phyloP scores from a whole-genome alignment of 1,284 basidiomycete genomes.

The Cerrena zonata region DNA sequence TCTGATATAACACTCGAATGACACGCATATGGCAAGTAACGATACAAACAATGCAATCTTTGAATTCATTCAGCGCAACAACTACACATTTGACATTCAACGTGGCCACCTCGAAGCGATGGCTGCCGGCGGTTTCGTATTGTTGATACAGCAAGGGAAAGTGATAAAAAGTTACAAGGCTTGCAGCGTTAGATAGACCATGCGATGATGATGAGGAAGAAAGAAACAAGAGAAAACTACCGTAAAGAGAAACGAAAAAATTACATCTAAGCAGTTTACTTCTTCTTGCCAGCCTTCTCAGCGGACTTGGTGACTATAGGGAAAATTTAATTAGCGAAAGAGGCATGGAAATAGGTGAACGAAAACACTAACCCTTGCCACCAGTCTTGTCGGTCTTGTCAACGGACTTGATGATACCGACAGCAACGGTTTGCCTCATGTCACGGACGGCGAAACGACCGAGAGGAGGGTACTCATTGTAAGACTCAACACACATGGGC shows the following conservation, averaged over 20 bases:
- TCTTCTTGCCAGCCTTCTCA: conserved; percentile 94
- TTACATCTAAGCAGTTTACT: conserved; percentile 75
- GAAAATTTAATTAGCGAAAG: conserved; percentile 10
- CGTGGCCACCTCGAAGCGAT: conserved; percentile 15
- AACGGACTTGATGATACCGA: conserved; percentile 94
- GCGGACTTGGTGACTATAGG: conserved; percentile 84
- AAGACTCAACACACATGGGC: conserved; percentile 97
- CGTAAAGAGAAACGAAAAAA: conserved; percentile 38
- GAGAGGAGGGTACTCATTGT: conserved; percentile 97
- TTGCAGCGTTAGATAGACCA: conserved; percentile 41
- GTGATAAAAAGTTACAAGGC: conserved; percentile 33
- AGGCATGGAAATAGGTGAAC: conserved; percentile 5
- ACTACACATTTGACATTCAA: conserved; percentile 30
- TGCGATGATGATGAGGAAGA: conserved; percentile 32
- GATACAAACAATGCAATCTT: conserved; percentile 33
- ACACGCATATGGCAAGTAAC: too few relatives aligned
- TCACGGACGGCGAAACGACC: conserved; percentile 98
- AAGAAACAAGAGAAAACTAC: conserved; percentile 46
- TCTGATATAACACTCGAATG: too few relatives aligned
- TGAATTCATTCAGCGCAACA: conserved; percentile 29
- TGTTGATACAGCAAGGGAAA: conserved; percentile 35
- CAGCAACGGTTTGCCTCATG: conserved; percentile 97
- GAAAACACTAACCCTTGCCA: conserved; percentile 66
- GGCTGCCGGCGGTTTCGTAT: conserved; percentile 28
- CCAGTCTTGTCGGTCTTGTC: conserved; percentile 85